Evolutionary conservation across 805 yeast genomes (phyloP), one percentile per base, ranked within the genome.

Genomic region (Candida wancherniae): DNA sequence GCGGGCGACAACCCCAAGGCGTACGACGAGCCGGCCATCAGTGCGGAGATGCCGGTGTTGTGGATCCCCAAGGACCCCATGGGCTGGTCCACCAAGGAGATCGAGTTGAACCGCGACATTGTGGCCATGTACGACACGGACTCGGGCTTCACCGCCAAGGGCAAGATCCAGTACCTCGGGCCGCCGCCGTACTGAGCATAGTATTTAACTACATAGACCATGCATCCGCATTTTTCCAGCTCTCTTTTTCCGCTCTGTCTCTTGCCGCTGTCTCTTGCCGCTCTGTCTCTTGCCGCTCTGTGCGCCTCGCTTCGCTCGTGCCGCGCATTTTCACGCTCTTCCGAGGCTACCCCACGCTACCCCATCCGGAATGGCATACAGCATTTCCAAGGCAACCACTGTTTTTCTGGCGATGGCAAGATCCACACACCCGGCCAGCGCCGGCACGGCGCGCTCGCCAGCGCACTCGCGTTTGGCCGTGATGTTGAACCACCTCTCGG

Each of bases 1-100:
- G 67, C 57, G 10, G 62, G 52, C 13, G 77, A 75, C 36, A 66
- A 71, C 35, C 60, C 52, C 29, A 76, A 73, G 40, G 92, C 95
- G 1, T 90, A 80, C 57, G 75, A 77, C 48, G 73, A 71, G 50
- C 97, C 97, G 2, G 84, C 80, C 5, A 77, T 80, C 11, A 62
- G 75, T 16, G 80, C 80, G 0, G 55, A 66, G 26, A 72, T 84
- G 45, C 94, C 95, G 2, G 65, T 68, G n/a, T 61, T 90, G 13
- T 90, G 98, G 98, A 75, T 90, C 48, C 94, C 97, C n/a, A 64
- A 66, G 36, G 98, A 90, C 55, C 80, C 84, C 7, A 75, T 77
- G 73, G 97, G 97, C 1, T 71, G 85, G 45, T 82, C 95, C 1
- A 58, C 66, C 2, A 52, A 49, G 9, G 77, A 80, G 46, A 77